Evolutionary conservation across 2,329 filamentous ascomycete genomes (phyloP).

Genomic region (Colletotrichum agaves): DNA sequence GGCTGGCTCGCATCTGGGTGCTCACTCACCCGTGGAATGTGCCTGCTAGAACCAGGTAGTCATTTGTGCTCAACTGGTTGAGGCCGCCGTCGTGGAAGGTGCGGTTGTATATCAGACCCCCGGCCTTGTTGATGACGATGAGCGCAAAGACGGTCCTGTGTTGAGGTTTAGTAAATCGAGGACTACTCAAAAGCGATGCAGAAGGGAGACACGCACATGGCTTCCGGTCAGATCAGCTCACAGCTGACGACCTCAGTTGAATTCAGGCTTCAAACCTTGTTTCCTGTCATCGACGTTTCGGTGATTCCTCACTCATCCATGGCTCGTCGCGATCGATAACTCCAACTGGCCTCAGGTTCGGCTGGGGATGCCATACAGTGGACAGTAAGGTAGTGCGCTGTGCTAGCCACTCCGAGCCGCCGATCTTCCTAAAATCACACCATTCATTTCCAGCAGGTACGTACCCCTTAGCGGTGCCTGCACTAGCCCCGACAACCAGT

Average conservation of each 20-base stretch:
- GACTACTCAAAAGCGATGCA: background rate
- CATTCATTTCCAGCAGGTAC: background rate
- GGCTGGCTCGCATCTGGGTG: slow-evolving; percentile 43
- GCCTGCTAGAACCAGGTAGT: slow-evolving; percentile 95
- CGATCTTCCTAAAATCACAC: too few species aligned
- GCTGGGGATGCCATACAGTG: background rate
- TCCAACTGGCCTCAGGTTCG: slow-evolving; percentile 26
- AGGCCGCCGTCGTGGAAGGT: slow-evolving; percentile 88
- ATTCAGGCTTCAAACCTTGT: background rate
- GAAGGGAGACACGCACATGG: slow-evolving; percentile 15
- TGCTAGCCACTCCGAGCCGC: background rate
- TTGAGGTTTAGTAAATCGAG: slow-evolving; percentile 11
- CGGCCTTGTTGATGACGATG: slow-evolving; percentile 98
- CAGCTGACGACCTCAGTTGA: background rate
- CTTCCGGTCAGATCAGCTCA: slow-evolving; percentile 11
- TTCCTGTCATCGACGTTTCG: slow-evolving; percentile 6
- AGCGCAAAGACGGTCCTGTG: slow-evolving; percentile 92
- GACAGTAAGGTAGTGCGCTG: background rate
- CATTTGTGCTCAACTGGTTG: slow-evolving; percentile 90
- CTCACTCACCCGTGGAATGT: slow-evolving; percentile 93
- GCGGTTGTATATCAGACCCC: slow-evolving; percentile 94
- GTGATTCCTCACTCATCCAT: slow-evolving; percentile 1
- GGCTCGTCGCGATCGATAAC: background rate
- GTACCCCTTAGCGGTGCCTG: slow-evolving; percentile 15
- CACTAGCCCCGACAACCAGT: slow-evolving; percentile 20